phyloP scores from a whole-genome alignment of 768 basidiomycete genomes.

The Baorangia bicolor region DNA sequence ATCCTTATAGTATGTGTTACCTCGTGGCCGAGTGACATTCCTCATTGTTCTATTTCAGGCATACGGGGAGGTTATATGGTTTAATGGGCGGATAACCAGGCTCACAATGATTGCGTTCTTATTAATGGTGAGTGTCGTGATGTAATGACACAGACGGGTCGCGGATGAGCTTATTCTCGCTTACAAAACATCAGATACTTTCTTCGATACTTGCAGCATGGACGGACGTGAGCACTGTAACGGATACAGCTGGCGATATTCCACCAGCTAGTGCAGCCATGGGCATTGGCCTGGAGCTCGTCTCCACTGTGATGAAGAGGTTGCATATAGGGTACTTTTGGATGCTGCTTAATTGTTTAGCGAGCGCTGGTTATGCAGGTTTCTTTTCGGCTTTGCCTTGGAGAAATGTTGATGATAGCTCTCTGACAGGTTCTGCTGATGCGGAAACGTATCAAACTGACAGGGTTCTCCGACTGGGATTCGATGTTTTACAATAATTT shows the following conservation, averaged over 20 bases:
- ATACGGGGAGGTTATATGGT: slow-evolving; percentile 97
- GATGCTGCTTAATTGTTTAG: slow-evolving; percentile 93
- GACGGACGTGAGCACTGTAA: slow-evolving; percentile 63
- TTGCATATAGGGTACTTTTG: slow-evolving; percentile 88
- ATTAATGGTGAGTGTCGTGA: slow-evolving; percentile 68
- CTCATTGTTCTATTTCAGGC: slow-evolving; percentile 50
- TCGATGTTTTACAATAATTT: slow-evolving; percentile 99
- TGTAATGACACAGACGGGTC: background rate
- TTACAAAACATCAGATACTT: slow-evolving; percentile 55
- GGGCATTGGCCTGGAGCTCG: slow-evolving; percentile 30
- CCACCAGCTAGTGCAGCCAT: slow-evolving; percentile 28
- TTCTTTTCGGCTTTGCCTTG: background rate
- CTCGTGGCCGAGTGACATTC: background rate
- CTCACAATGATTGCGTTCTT: slow-evolving; percentile 88
- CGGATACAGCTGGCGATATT: slow-evolving; percentile 27
- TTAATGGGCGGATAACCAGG: slow-evolving; percentile 83
- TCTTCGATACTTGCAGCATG: slow-evolving; percentile 98
- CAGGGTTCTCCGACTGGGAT: slow-evolving; percentile 97
- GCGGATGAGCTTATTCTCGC: background rate
- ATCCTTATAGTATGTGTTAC: slow-evolving; percentile 80
- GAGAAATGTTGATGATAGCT: slow-evolving; percentile 1
- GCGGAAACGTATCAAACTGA: slow-evolving; percentile 94
- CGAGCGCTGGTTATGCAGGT: slow-evolving; percentile 87
- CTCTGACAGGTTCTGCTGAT: slow-evolving; percentile 78
- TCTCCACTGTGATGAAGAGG: slow-evolving; percentile 47